phyloP scores from a whole-genome alignment of 768 basidiomycete genomes.

The Suillus alpinus region DNA sequence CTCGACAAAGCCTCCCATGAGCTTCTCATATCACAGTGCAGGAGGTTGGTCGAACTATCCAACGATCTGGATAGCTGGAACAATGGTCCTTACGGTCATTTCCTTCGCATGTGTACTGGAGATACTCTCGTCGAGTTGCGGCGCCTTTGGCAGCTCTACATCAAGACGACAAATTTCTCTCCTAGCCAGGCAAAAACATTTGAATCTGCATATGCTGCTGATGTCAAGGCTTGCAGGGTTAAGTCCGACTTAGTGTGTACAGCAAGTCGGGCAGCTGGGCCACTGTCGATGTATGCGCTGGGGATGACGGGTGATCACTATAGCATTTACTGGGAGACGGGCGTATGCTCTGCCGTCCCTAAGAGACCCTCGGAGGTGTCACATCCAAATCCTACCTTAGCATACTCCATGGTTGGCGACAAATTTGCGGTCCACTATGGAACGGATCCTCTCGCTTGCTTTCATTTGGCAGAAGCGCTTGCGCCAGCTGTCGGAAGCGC shows the following conservation, averaged over 20 bases:
- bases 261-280: conserved; percentile 27
- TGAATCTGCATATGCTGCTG: conserved; percentile 15
- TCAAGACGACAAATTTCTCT: conserved; percentile 12
- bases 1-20: conserved; percentile 21
- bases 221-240: conserved; percentile 13
- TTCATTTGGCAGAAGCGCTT: conserved; percentile 29
- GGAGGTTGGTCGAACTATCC: conserved; percentile 17
- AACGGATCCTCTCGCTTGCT: conserved; percentile 28
- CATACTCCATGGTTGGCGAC: conserved; percentile 22
- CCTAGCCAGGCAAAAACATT: conserved; percentile 11
- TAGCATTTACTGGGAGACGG: conserved; percentile 22
- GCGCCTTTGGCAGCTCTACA: conserved; percentile 21
- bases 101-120: conserved; percentile 22
- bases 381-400: conserved; percentile 28
- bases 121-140: conserved; percentile 21
- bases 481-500: conserved; percentile 1
- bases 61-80: conserved; percentile 21
- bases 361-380: conserved; percentile 14
- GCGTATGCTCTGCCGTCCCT: conserved; percentile 23
- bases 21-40: conserved; percentile 27
- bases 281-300: conserved; percentile 14
- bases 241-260: neutral
- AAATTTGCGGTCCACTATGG: conserved; percentile 27
- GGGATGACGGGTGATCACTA: conserved; percentile 16
- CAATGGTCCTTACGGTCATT: conserved; percentile 22